Base-by-base conservation (phyloP, 257 asterid genomes). In the Lycium ferocissimum region DNA sequence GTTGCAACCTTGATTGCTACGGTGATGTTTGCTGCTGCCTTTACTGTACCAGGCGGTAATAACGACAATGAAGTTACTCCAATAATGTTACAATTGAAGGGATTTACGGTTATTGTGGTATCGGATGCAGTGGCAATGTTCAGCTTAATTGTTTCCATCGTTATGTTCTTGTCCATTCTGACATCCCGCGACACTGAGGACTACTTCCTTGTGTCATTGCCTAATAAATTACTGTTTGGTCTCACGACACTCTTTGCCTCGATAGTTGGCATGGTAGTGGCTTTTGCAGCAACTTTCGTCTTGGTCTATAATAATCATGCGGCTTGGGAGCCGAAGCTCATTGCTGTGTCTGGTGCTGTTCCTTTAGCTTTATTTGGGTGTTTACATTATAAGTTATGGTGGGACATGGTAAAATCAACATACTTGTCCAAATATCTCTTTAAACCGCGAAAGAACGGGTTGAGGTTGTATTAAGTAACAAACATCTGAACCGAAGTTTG, bases 21-120 rank as follows among this genome's bases (percentile, higher is more conserved):
- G 9, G 88, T 89, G 43, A 83, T 71, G 59, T 90, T 88, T 37
- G 87, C 92, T 3, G 87, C 92, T 2, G 84, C 84, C 13, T 90
- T 90, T 65, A 88, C 92, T 0, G 81, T 86, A 6, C 92, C 92
- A 0, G 91, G 92, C 5, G 92, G 92, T 33, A 86, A 83, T 38
- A 67, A 80, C 5, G 61, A 7, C 3, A 61, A 38, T 0, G 22
- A 56, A 57, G 91, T 91, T 0, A 40, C 57, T 38, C 92, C 90
- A 0, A 6, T 86, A 18, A 75, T 88, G 66, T 17, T 83, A 53
- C 38, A 62, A 6, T 51, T 63, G 5, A 22, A 15, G 9, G 13
- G 75, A 18, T 90, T 88, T 85, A 17, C 45, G 63, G 37, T 88
- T 9, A 88, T 88, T n/a, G 75, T 84, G 58, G 79, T 56, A 47